These are phyloP conservation scores for Raphanus sativus DNA, from an alignment of 345 rosid genomes.

Conservation along the genomic window DNA sequence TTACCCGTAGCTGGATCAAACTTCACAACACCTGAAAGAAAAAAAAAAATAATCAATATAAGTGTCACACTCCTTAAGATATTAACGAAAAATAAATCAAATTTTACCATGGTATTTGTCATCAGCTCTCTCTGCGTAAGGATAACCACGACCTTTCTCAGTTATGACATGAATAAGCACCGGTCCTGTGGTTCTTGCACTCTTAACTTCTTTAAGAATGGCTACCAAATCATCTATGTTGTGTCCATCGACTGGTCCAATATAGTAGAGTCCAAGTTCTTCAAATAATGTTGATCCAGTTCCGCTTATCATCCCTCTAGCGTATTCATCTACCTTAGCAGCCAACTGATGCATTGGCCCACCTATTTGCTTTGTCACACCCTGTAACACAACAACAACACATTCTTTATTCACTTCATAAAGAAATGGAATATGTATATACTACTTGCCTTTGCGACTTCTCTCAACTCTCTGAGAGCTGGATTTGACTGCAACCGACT, in stretches of 20 bases:
- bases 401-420: not conserved
- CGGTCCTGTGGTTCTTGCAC: conserved; percentile 85
- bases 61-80: not conserved
- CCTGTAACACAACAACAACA: conserved; percentile 47
- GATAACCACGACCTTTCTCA: conserved; percentile 99
- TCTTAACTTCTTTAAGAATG: conserved; percentile 93
- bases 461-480: conserved; percentile 93
- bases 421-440: not conserved
- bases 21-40: conserved; percentile 75
- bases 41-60: conserved; percentile 26
- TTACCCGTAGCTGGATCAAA: conserved; percentile 95
- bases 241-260: conserved; percentile 98
- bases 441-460: conserved; percentile 85
- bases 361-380: conserved; percentile 87
- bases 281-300: conserved; percentile 93
- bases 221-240: conserved; percentile 81
- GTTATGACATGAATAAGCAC: conserved; percentile 95
- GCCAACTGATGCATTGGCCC: conserved; percentile 95
- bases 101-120: conserved; percentile 87
- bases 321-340: conserved; percentile 96
- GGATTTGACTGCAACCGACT: conserved; percentile 89
- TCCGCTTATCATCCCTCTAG: conserved; percentile 98
- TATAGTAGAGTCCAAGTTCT: conserved; percentile 94
- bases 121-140: conserved; percentile 92
- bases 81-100: not conserved